Percentiles rank a stretch among this genome's conserved stretches.
Evolutionary conservation across 306 rosid genomes (phyloP).

Genomic region (cucumber (Cucumis sativus)): Cucumber_9930_V3 NC_026657.2:34442501-34443000

Average conservation of each 20-base stretch:
- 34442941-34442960: neutral
- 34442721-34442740: neutral
- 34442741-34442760: neutral
- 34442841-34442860: conserved; percentile 90
- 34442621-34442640: conserved; percentile 91
- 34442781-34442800: conserved; percentile 60
- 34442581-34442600: neutral
- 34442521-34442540: too few relatives aligned
- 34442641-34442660: conserved; percentile 69
- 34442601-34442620: neutral
- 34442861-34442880: conserved; percentile 85
- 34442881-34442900: conserved; percentile 52
- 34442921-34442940: neutral
- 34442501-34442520: too few relatives aligned
- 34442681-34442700: conserved; percentile 12
- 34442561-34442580: neutral
- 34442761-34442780: conserved; percentile 1
- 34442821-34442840: conserved; percentile 95
- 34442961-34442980: neutral
- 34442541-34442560: neutral
- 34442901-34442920: conserved; percentile 13
- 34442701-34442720: neutral
- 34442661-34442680: conserved; percentile 79
- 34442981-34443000: neutral
- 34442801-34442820: conserved; percentile 68